Conservation (phyloP, 2,329 filamentous ascomycete species). For the Fusarium tricinctum region DNA sequence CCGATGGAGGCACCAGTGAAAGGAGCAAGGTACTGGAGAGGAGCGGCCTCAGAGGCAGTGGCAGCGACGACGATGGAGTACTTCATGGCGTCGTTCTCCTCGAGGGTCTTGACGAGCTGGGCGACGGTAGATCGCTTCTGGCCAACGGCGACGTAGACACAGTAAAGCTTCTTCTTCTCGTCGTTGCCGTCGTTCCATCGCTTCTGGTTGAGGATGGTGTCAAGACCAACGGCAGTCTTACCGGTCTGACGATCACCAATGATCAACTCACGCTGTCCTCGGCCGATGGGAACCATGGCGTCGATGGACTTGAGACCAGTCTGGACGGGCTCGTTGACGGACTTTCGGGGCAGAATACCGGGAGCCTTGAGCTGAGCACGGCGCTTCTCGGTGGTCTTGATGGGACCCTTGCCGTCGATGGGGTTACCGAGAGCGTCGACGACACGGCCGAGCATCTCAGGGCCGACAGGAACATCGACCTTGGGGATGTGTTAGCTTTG, state of each 20-base stretch:
- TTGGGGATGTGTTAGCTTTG: constrained; percentile 58
- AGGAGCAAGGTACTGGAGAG: constrained; percentile 92
- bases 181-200: constrained; percentile 91
- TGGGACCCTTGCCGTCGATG: constrained; percentile 98
- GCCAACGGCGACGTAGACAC: constrained; percentile 97
- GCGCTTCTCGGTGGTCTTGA: constrained; percentile 91
- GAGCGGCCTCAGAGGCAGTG: constrained; percentile 96
- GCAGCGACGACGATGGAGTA: constrained; percentile 95
- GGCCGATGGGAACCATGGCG: constrained; percentile 99
- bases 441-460: constrained; percentile 95
- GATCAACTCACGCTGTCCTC: constrained; percentile 99
- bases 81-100: constrained; percentile 99
- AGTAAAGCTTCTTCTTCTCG: constrained; percentile 99
- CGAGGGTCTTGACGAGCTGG: constrained; percentile 99
- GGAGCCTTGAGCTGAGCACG: constrained; percentile 99
- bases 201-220: constrained; percentile 99
- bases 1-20: constrained; percentile 77
- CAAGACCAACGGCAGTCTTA: constrained; percentile 98
- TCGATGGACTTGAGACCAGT: constrained; percentile 99
- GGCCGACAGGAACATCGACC: constrained; percentile 97
- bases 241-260: constrained; percentile 99
- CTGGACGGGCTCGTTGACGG: constrained; percentile 99
- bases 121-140: constrained; percentile 99
- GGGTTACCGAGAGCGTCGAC: constrained; percentile 99
- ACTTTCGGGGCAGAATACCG: constrained; percentile 95